Conservation (phyloP, 1,139 yeast genomes). For the Candida glucosophila region DNA sequence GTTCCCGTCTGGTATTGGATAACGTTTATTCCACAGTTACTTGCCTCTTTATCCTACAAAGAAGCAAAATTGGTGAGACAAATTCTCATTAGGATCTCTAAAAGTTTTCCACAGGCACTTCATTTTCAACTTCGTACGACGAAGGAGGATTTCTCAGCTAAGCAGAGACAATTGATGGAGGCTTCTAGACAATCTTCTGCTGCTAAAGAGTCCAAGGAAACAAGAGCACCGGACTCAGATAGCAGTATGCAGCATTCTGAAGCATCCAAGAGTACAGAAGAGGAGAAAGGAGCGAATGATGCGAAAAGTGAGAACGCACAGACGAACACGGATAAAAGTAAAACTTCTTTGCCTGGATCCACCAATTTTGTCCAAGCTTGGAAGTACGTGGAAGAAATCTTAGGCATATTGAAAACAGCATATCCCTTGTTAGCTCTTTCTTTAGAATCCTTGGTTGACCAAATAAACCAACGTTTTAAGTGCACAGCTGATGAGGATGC, state of each 20-base stretch:
- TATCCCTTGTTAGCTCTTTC: slow-evolving; percentile 90
- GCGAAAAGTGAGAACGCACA: slow-evolving; percentile 2
- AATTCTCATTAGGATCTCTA: slow-evolving; percentile 84
- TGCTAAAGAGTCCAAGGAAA: slow-evolving; percentile 1
- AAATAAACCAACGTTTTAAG: slow-evolving; percentile 88
- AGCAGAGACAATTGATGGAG: slow-evolving; percentile 72
- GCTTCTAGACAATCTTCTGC: slow-evolving; percentile 25
- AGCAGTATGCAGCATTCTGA: slow-evolving; percentile 3
- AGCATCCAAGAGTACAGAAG: no score
- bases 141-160: slow-evolving; percentile 83
- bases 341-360: no score
- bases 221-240: slow-evolving; percentile 1
- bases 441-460: slow-evolving; percentile 90
- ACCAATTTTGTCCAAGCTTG: slow-evolving; percentile 59
- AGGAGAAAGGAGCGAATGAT: slow-evolving; percentile 1
- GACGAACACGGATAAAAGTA: slow-evolving; percentile 1
- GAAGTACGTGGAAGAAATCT: slow-evolving; percentile 92
- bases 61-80: slow-evolving; percentile 87
- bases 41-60: slow-evolving; percentile 81
- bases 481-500: slow-evolving; percentile 96
- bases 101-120: slow-evolving; percentile 93
- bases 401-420: slow-evolving; percentile 92
- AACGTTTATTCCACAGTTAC: slow-evolving; percentile 87
- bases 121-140: slow-evolving; percentile 95
- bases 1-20: slow-evolving; percentile 99